A percentile compares a stretch with the other conserved stretches of the same genome.
phyloP scores from a whole-genome alignment of 2,329 filamentous ascomycete genomes.

The Phialocephala sp. region DNA sequence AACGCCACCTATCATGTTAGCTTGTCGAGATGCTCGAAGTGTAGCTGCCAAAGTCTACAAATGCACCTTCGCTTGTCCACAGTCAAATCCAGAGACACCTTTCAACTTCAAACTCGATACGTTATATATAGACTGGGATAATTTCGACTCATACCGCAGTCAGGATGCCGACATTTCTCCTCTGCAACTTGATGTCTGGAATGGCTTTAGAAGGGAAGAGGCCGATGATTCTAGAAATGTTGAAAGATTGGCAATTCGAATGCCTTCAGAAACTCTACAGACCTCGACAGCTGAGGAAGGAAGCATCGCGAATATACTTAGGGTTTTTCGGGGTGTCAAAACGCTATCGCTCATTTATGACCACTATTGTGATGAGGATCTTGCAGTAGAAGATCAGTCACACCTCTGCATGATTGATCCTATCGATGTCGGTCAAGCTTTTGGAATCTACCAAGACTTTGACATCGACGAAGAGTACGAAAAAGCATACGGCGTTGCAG shows the following conservation, averaged over 20 bases:
- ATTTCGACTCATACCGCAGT: not conserved
- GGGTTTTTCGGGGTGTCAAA: not conserved
- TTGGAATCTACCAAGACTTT: not conserved
- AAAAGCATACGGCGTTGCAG: too few relatives aligned
- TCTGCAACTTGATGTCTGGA: not conserved
- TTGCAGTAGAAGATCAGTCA: not conserved
- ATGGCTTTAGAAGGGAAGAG: not conserved
- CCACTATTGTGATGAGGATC: not conserved
- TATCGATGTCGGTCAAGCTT: not conserved
- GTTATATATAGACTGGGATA: not conserved
- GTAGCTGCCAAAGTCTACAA: not conserved
- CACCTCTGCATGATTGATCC: not conserved
- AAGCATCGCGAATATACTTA: not conserved
- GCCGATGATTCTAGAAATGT: not conserved
- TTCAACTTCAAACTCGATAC: constrained; percentile 8
- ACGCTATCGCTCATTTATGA: not conserved
- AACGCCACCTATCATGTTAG: not conserved
- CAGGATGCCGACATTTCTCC: not conserved
- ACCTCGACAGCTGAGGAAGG: not conserved
- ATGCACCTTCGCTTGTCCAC: not conserved
- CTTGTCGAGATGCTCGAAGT: not conserved
- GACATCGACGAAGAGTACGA: not conserved
- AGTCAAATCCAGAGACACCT: not conserved
- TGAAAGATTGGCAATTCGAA: not conserved
- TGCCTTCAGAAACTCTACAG: not conserved